A percentile compares a stretch with the other conserved stretches of the same genome.
These are phyloP conservation scores for Coffea eugenioides DNA, from an alignment of 257 asterid species.

Conservation along the genomic window DNA sequence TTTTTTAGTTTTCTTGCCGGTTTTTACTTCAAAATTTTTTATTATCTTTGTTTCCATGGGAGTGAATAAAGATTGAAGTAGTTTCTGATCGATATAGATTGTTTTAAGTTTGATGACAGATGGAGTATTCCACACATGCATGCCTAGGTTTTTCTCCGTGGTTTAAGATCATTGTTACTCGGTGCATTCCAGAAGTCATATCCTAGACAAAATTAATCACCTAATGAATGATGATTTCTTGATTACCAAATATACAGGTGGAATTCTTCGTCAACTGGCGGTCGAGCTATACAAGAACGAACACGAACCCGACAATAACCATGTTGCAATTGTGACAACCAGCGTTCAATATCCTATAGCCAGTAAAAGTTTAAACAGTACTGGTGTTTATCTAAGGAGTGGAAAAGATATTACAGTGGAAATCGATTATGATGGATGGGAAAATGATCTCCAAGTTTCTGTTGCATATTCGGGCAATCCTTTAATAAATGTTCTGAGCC, in stretches of 20 bases:
- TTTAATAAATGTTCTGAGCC: slow-evolving; percentile 33
- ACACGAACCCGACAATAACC: slow-evolving; percentile 49
- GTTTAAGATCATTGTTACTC: not conserved
- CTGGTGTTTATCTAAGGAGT: slow-evolving; percentile 47
- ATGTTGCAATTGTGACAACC: slow-evolving; percentile 53
- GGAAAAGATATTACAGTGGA: slow-evolving; percentile 38
- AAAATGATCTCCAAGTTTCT: slow-evolving; percentile 37
- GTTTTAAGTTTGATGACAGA: too few species aligned
- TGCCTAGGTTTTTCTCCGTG: not conserved
- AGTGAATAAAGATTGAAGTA: not conserved
- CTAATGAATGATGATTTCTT: not conserved
- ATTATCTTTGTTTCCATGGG: not conserved
- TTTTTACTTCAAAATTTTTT: too few species aligned
- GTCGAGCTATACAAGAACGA: slow-evolving; percentile 62
- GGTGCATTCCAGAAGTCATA: too few species aligned
- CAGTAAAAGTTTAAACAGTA: slow-evolving; percentile 42
- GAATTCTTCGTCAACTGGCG: slow-evolving; percentile 47
- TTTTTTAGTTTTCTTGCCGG: too few species aligned
- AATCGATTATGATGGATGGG: slow-evolving; percentile 57
- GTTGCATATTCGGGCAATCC: slow-evolving; percentile 41
- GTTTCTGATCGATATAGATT: not conserved
- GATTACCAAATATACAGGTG: slow-evolving; percentile 34
- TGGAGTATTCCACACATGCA: not conserved
- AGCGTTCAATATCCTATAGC: slow-evolving; percentile 53
- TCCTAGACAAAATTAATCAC: too few species aligned